Base-by-base conservation (phyloP, 257 asterid species). In the Thymus quinquecostatus region DNA sequence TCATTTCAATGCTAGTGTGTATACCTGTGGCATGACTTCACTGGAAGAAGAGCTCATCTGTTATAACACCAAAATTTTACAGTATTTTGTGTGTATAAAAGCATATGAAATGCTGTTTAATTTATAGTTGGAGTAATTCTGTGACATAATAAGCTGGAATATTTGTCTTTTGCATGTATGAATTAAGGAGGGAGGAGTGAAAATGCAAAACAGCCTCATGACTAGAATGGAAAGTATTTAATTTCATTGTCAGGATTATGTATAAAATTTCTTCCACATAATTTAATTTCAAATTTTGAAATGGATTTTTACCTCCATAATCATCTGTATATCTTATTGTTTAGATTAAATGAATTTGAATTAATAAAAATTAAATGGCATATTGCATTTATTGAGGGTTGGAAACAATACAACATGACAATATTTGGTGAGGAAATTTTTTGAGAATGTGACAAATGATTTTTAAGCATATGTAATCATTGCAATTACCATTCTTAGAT, bases 11-110 rank as follows among this genome's bases (percentile, higher is more conserved):
- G 3, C 1, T 56, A 28, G 7, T 57, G 30, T 57, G 41, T 21
- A 10, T 75, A 69, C 80, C 72, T 54, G 21, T 13, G 9, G 68
- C 75, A 69, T 13, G 45, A 27, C 72, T 69, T 56, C 61, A 36
- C 36, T n/a, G 62, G 79, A 50, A 33, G 70, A 51, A 5, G 47
- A 32, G 41, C 54, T 76, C 80, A 76, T 76, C 64, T 64, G 64
- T 49, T 59, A 48, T 8, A 12, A 27, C n/a, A 27, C 40, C n/a
- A 56, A 43, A 1, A 5, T 13, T 36, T 38, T 6, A n/a, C 47
- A 14, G 2, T 13, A 10, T 0, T 60, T 51, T n/a, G 1, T 1
- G 21, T 21, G 21, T 36, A 21, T 0, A 43, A 63, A 12, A 11
- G 36, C 5, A 14, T 13, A 45, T 45, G 9, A 6, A 47, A 36